Conservation (phyloP, 768 basidiomycete genomes). For the Auricularia sp. region DNA sequence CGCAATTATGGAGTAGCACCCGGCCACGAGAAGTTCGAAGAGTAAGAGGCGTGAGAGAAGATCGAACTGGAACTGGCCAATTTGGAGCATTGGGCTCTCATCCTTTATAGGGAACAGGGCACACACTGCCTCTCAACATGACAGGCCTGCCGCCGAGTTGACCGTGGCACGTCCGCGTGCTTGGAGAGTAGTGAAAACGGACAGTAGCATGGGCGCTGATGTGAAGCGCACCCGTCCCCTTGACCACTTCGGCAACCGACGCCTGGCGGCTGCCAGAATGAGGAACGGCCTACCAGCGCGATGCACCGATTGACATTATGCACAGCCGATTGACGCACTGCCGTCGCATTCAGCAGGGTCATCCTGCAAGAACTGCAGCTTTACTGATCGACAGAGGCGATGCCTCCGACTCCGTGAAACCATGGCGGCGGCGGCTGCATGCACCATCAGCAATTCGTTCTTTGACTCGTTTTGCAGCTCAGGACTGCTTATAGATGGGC, state of each 20-base stretch:
- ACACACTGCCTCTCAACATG: neutral
- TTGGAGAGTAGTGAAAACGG: neutral
- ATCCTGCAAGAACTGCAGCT: too few relatives aligned
- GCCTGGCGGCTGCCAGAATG: neutral
- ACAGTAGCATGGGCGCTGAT: neutral
- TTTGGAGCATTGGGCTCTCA: neutral
- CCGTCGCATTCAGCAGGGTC: too few relatives aligned
- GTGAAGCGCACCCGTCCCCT: neutral
- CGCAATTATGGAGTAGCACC: neutral
- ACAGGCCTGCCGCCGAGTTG: neutral
- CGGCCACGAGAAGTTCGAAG: neutral
- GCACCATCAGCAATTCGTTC: too few relatives aligned
- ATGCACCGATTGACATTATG: too few relatives aligned
- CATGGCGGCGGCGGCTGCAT: too few relatives aligned
- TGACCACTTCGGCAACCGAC: neutral
- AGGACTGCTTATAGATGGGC: too few relatives aligned
- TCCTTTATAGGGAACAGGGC: neutral
- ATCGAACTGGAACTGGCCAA: neutral
- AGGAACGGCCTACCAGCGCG: neutral
- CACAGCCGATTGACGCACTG: too few relatives aligned
- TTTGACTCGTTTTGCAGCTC: too few relatives aligned
- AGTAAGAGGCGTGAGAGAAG: neutral
- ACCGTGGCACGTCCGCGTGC: neutral
- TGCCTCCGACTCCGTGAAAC: too few relatives aligned
- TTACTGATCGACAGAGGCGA: too few relatives aligned